Evolutionary conservation across 2,329 filamentous ascomycete genomes (phyloP), one percentile per base, ranked within the genome.

Genomic region (Teratosphaeria destructans): DNA sequence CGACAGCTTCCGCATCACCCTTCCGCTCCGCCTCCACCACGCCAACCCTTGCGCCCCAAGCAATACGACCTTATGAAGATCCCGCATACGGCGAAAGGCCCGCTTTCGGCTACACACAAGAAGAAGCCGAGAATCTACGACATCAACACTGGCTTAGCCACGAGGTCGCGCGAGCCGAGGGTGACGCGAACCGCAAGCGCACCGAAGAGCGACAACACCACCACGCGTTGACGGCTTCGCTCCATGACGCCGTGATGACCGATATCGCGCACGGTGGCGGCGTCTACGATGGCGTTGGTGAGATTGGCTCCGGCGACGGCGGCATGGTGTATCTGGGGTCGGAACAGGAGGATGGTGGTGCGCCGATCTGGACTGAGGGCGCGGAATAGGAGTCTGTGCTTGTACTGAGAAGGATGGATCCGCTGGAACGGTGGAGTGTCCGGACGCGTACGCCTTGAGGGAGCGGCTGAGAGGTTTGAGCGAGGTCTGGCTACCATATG

Each of bases 31-130:
- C 27, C 47, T 37, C 29, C 26, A 56, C 59, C 52, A 47, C 57
- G 37, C 54, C 57, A 12, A 37, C 34, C 26, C 53, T 54, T 23
- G 19, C 39, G 26, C 27, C 57, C 53, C 54, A 59, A 4, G 54
- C 63, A 59, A 66, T 68, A 1, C 59, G 63, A 19, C 65, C 66
- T 16, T 70, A 71, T 47, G 58, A 67, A 55, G 66, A 71, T 37
- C 67, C 68, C n/a, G 63, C 61, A 3, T 70, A 67, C 56, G 68
- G 67, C 49, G 65, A 70, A 3, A 60, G 62, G 27, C 66, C 67
- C 7, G 39, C 57, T 5, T 70, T 70, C 57, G 57, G 47, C 12
- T 19, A 59, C 35, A 23, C 11, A 3, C 55, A 27, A 6, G 34
- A 35, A 11, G 34, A 53, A 37, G 32, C 27, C 47, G 23, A n/a